A percentile compares a stretch with the other conserved stretches of the same genome.
Evolutionary conservation across 2,329 filamentous ascomycete species (phyloP).

Genomic region (Atkinsonella hypoxylon): DNA sequence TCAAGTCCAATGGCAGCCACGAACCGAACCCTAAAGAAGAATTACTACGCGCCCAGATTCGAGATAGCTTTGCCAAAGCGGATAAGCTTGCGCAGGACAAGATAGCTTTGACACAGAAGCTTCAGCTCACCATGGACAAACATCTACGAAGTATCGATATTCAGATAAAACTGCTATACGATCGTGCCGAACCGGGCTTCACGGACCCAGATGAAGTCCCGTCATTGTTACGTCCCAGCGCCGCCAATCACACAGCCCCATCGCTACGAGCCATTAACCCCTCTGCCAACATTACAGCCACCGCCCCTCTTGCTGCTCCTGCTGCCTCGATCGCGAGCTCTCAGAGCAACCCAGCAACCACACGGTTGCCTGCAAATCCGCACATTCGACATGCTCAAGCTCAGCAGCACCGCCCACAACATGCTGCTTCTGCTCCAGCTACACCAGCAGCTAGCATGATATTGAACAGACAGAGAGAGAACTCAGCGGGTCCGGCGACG

Average conservation of each 20-base stretch:
- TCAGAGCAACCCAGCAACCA: constrained; percentile 29
- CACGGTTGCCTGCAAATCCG: constrained; percentile 29
- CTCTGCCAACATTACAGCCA: constrained; percentile 22
- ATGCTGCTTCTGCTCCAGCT: constrained; percentile 44
- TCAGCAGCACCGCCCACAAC: constrained; percentile 24
- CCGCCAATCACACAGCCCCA: constrained; percentile 35
- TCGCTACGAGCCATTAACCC: constrained; percentile 31
- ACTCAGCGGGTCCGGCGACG: constrained; percentile 44
- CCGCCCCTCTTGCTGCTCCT: constrained; percentile 16
- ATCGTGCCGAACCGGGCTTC: constrained; percentile 49
- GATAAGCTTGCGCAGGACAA: constrained; percentile 67
- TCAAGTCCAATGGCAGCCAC: constrained; percentile 64
- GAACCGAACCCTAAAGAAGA: constrained; percentile 66
- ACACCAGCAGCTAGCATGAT: constrained; percentile 51
- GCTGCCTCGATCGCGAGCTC: constrained; percentile 15
- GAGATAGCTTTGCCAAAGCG: constrained; percentile 55
- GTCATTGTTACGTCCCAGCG: constrained; percentile 46
- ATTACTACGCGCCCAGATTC: constrained; percentile 50
- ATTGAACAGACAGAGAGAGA: constrained; percentile 44
- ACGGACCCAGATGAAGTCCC: constrained; percentile 51
- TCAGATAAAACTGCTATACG: constrained; percentile 50
- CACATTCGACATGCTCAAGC: constrained; percentile 38
- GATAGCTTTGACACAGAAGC: constrained; percentile 54
- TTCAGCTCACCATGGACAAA: constrained; percentile 47
- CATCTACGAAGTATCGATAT: constrained; percentile 50